Conservation (phyloP, 805 yeast genomes). For the Metschnikowia matae region DNA sequence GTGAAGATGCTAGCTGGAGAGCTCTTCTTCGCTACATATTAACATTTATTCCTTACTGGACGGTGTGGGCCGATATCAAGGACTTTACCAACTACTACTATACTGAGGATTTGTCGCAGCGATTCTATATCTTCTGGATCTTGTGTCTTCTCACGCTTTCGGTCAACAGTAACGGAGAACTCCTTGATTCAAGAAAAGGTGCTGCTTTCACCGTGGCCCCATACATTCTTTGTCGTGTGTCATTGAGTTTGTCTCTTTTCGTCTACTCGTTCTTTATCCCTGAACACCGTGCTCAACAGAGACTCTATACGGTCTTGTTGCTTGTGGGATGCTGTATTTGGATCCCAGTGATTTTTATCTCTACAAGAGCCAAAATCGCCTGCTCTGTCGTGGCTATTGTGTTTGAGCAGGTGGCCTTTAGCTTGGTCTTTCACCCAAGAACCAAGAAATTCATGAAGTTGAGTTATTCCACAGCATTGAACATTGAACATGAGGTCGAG, state of each 20-base stretch:
- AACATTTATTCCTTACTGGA: constrained; percentile 56
- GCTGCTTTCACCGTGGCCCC: constrained; percentile 46
- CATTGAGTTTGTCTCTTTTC: constrained; percentile 29
- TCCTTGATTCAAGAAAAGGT: constrained; percentile 33
- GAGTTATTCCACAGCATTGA: constrained; percentile 54
- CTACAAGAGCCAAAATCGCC: constrained; percentile 44
- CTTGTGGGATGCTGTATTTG: constrained; percentile 39
- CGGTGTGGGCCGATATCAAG: constrained; percentile 60
- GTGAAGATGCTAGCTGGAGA: constrained; percentile 46
- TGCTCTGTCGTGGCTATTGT: constrained; percentile 37
- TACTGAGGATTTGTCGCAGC: constrained; percentile 56
- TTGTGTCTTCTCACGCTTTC: constrained; percentile 46
- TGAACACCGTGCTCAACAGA: constrained; percentile 49
- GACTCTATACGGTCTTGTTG: constrained; percentile 33
- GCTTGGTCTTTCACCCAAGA: constrained; percentile 44
- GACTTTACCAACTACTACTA: constrained; percentile 63
- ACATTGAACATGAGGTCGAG: constrained; percentile 66
- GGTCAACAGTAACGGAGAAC: constrained; percentile 41
- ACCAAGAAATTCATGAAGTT: constrained; percentile 40
- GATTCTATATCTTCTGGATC: constrained; percentile 49
- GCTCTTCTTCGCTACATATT: constrained; percentile 46
- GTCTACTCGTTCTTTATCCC: constrained; percentile 45
- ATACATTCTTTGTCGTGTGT: constrained; percentile 45
- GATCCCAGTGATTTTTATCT: constrained; percentile 50
- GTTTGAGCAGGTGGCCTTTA: constrained; percentile 39